Evolutionary conservation across 2,329 filamentous ascomycete genomes (phyloP).

Genomic region (Fusarium praegraminearum): DNA sequence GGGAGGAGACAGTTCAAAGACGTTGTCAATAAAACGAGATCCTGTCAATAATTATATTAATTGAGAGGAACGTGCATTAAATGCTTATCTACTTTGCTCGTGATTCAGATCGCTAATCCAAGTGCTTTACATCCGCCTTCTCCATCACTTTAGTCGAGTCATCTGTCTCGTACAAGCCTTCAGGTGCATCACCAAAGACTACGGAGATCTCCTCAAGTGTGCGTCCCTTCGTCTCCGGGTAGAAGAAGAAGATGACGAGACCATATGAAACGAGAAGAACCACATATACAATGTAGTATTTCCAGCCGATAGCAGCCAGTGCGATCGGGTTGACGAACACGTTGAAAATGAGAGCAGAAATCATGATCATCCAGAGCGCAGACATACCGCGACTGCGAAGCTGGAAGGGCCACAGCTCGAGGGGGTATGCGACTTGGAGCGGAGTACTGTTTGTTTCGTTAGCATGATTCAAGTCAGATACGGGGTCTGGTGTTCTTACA

Average conservation of each 20-base stretch:
- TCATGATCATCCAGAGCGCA: slow-evolving; percentile 26
- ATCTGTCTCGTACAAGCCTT: slow-evolving; percentile 15
- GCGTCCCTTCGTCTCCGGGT: slow-evolving; percentile 14
- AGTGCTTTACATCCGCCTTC: slow-evolving; percentile 19
- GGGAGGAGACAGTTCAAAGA: not conserved
- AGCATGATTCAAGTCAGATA: not conserved
- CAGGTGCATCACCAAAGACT: slow-evolving; percentile 18
- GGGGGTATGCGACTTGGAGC: slow-evolving; percentile 19
- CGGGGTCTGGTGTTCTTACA: not conserved
- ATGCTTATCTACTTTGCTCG: too few relatives aligned
- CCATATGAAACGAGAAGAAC: slow-evolving; percentile 16
- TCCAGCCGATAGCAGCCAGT: slow-evolving; percentile 4
- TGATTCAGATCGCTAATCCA: slow-evolving; percentile 1
- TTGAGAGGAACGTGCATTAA: not conserved
- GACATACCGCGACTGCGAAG: slow-evolving; percentile 22
- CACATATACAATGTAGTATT: slow-evolving; percentile 27
- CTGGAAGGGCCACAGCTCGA: slow-evolving; percentile 26
- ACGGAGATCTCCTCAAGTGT: slow-evolving; percentile 21
- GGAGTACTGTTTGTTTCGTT: not conserved
- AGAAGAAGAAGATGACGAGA: slow-evolving; percentile 22
- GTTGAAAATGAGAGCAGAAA: slow-evolving; percentile 17
- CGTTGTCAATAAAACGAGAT: not conserved
- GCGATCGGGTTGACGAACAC: slow-evolving; percentile 24
- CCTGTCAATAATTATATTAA: not conserved
- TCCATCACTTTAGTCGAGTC: slow-evolving; percentile 10